Percentiles rank a stretch among this genome's conserved stretches.
These are phyloP conservation scores for Westerdykella aurantiaca DNA, from an alignment of 2,329 filamentous ascomycete genomes.

Conservation along the genomic window DNA sequence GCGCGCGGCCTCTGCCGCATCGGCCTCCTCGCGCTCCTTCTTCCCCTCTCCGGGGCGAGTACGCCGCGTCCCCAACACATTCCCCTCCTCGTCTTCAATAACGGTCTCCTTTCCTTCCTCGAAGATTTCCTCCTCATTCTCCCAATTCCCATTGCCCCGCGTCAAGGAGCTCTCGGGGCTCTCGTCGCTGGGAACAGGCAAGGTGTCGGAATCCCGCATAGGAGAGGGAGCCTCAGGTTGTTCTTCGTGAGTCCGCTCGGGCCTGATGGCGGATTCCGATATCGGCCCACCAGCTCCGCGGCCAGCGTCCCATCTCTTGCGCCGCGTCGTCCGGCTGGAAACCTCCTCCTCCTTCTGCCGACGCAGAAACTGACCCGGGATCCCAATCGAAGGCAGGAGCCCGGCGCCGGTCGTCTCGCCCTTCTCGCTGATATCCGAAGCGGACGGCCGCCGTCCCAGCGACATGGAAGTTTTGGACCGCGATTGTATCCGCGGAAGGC, in stretches of 20 bases:
- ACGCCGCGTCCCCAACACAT: conserved; percentile 66
- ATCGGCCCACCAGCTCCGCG: conserved; percentile 78
- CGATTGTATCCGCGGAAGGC: conserved; percentile 76
- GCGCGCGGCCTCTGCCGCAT: conserved; percentile 47
- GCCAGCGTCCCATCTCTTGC: conserved; percentile 66
- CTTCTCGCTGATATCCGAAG: conserved; percentile 53
- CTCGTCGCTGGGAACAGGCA: conserved; percentile 40
- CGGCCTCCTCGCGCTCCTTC: conserved; percentile 58
- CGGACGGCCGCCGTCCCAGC: conserved; percentile 53
- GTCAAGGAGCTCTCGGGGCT: conserved; percentile 32
- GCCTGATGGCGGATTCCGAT: conserved; percentile 82
- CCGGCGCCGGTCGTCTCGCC: conserved; percentile 59
- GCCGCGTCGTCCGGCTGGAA: conserved; percentile 56
- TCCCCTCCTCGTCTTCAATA: conserved; percentile 80
- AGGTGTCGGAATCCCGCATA: conserved; percentile 42
- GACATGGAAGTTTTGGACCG: conserved; percentile 78
- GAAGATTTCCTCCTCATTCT: conserved; percentile 59
- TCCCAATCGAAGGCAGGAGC: conserved; percentile 63
- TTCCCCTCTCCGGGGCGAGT: conserved; percentile 39
- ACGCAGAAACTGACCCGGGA: conserved; percentile 72
- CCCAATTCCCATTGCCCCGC: conserved; percentile 18
- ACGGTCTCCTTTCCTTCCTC: conserved; percentile 75
- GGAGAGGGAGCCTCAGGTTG: conserved; percentile 29
- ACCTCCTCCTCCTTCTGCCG: conserved; percentile 71
- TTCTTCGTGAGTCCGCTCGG: conserved; percentile 41